Evolutionary conservation across 108 stramenopile species (phyloP), one percentile per base, ranked within the genome.

Genomic region (Cyclotella choctawhatcheeana): DNA sequence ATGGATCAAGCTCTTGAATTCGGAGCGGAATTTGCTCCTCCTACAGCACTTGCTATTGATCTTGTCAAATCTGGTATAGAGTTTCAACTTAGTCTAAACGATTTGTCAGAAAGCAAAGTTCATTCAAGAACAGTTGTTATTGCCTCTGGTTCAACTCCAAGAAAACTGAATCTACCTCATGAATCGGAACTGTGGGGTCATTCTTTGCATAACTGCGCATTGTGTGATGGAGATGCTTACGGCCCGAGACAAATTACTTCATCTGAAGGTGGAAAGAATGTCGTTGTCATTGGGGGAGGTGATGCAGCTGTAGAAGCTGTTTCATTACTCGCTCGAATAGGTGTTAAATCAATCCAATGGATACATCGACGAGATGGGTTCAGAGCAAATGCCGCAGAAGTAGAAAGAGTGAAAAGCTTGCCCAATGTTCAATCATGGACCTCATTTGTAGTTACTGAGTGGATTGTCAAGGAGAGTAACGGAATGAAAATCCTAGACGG

Each of bases 11-110:
- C 84, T 7, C 26, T 59, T 13, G 54, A 58, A 18, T 69, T 78
- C 52, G 72, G 81, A 6, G 73, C 81, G 22, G 69, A 67, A 17
- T 84, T 88, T 79, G 81, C 64, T 16, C 43, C 68, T 12, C 81
- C 83, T 13, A 77, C 74, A 24, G 32, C 72, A 29, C 29, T 84
- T 24, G 84, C 74, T 18, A 67, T 64, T 30, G 40, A 44, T 2
- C 7, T 26, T 24, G 13, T 3, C 25, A 24, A 56, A 3, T 3
- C 54, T 12, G 24, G 37, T 37, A 34, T 16, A 56, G 52, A 17
- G n/a, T 32, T 8, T 67, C 33, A 26, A 47, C 16, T 16, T 13
- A 54, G 26, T 14, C 22, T 7, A 47, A 25, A 10, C 16, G 8
- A 37, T 37, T 54, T 52, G 25, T 13, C 51, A 21, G 44, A 14